Evolutionary conservation across 768 basidiomycete species (phyloP).

Genomic region (Lactarius sp.): DNA sequence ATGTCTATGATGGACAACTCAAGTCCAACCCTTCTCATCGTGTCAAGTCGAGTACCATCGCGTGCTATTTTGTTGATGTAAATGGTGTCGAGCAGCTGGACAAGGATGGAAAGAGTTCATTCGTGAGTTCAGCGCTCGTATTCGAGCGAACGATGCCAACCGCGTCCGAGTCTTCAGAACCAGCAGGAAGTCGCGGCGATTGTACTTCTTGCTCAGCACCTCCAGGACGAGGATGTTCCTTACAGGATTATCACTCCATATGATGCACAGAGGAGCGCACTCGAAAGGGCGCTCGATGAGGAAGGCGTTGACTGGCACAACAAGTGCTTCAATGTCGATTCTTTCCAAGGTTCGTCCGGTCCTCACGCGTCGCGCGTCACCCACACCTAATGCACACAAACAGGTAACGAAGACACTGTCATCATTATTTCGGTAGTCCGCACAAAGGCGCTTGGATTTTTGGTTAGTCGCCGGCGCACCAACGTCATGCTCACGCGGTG

Average conservation of each 20-base stretch:
- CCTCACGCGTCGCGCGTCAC: neutral
- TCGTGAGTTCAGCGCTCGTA: neutral
- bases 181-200: slow-evolving; percentile 49
- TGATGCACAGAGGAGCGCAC: slow-evolving; percentile 58
- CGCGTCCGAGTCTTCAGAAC: slow-evolving; percentile 45
- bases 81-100: slow-evolving; percentile 34
- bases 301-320: slow-evolving; percentile 55
- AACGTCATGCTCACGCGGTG: slow-evolving; percentile 89
- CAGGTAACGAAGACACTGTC: slow-evolving; percentile 80
- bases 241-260: slow-evolving; percentile 80
- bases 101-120: slow-evolving; percentile 1
- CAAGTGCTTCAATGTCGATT: slow-evolving; percentile 72
- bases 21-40: slow-evolving; percentile 49
- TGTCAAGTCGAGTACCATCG: slow-evolving; percentile 38
- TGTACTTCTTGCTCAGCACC: slow-evolving; percentile 50
- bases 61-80: slow-evolving; percentile 68
- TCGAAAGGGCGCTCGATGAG: slow-evolving; percentile 53
- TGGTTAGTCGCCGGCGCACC: slow-evolving; percentile 57
- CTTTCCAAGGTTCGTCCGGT: slow-evolving; percentile 61
- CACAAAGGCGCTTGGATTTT: slow-evolving; percentile 59
- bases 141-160: neutral
- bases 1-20: slow-evolving; percentile 59
- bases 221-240: slow-evolving; percentile 44
- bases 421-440: slow-evolving; percentile 72
- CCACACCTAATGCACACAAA: neutral